These are phyloP conservation scores for Friedmanniomyces simplex DNA, from an alignment of 495 filamentous ascomycete genomes.

Conservation along the genomic window DNA sequence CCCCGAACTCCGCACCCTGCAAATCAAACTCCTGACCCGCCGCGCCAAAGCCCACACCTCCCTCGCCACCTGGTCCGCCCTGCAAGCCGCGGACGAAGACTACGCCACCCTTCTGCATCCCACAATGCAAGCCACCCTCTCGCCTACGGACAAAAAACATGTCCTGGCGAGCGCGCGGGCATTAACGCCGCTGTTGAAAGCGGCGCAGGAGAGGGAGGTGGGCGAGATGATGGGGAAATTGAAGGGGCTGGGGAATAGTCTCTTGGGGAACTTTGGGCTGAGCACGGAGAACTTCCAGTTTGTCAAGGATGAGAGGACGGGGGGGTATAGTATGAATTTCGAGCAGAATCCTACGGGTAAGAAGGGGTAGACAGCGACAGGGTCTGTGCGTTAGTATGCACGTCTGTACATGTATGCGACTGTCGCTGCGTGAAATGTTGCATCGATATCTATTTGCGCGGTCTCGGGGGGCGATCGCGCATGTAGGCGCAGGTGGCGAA, in stretches of 20 bases:
- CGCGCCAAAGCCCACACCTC: constrained; percentile 67
- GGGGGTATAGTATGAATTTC: constrained; percentile 90
- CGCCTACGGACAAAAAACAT: constrained; percentile 51
- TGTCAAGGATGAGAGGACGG: constrained; percentile 76
- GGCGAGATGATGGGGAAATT: constrained; percentile 94
- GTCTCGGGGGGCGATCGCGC: too few species aligned
- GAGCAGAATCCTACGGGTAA: constrained; percentile 36
- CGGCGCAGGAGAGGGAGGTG: constrained; percentile 75
- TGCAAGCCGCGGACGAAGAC: constrained; percentile 69
- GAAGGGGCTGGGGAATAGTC: constrained; percentile 84
- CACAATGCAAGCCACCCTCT: constrained; percentile 41
- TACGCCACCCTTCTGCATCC: constrained; percentile 26
- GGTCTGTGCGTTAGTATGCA: too few species aligned
- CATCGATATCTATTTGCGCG: too few species aligned
- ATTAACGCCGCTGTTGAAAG: constrained; percentile 57
- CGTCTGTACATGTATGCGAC: too few species aligned
- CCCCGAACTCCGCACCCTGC: constrained; percentile 63
- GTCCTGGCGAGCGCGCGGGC: constrained; percentile 53
- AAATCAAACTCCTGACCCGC: constrained; percentile 74
- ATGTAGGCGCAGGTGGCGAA: too few species aligned
- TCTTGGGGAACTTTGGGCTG: constrained; percentile 86
- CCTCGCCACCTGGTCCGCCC: constrained; percentile 61
- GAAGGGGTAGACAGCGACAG: too few species aligned
- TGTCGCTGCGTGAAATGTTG: too few species aligned
- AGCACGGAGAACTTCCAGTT: constrained; percentile 91